phyloP scores from a whole-genome alignment of 2,329 filamentous ascomycete species.

The Fusarium sp. region DNA sequence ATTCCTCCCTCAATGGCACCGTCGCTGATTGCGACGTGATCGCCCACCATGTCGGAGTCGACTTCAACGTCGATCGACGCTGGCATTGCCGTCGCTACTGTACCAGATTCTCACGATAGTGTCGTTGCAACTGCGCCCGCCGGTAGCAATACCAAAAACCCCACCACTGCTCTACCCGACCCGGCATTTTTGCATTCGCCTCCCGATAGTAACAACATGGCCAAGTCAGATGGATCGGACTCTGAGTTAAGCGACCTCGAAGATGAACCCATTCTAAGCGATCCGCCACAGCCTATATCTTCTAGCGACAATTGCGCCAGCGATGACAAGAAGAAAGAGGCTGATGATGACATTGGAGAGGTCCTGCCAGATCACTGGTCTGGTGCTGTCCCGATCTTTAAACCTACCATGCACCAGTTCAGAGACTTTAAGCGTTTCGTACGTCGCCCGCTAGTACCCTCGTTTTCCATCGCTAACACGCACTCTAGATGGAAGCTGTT shows the following conservation, averaged over 20 bases:
- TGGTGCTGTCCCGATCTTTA: conserved; percentile 92
- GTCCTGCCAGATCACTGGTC: conserved; percentile 90
- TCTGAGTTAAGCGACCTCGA: conserved; percentile 76
- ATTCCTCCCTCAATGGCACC: conserved; percentile 48
- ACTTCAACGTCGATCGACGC: conserved; percentile 60
- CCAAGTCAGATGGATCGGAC: conserved; percentile 69
- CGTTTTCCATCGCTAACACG: conserved; percentile 41
- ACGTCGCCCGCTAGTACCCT: conserved; percentile 48
- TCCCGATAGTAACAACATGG: conserved; percentile 70
- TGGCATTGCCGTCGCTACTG: conserved; percentile 62
- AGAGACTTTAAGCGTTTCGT: conserved; percentile 93
- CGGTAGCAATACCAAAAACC: conserved; percentile 48
- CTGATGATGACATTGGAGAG: conserved; percentile 75
- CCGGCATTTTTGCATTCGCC: conserved; percentile 69
- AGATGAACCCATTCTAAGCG: conserved; percentile 59
- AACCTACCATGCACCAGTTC: conserved; percentile 95
- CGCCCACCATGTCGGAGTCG: conserved; percentile 57
- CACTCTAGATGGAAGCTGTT: conserved; percentile 77
- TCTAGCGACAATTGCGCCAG: conserved; percentile 45
- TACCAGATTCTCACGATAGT: conserved; percentile 48
- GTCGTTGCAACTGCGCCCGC: conserved; percentile 40
- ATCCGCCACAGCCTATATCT: conserved; percentile 43
- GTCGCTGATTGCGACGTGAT: conserved; percentile 52
- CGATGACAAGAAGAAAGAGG: conserved; percentile 55
- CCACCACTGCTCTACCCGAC: conserved; percentile 47